Evolutionary conservation across 1,139 yeast genomes (phyloP).

Genomic region (Candida sp.): DNA sequence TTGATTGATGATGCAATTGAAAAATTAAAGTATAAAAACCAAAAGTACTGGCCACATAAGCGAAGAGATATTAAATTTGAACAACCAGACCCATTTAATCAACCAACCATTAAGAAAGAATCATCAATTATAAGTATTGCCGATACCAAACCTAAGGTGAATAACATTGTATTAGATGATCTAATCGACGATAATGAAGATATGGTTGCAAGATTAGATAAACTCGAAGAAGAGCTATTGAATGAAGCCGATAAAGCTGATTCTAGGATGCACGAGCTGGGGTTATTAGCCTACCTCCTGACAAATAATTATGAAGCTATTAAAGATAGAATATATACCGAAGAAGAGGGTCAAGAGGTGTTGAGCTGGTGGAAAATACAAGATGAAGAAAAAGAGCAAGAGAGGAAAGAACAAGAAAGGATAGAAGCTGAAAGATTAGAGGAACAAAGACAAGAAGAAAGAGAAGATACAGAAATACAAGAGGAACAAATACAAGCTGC

Average conservation of each 20-base stretch:
- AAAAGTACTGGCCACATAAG: background rate
- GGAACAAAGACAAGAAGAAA: slow-evolving; percentile 10
- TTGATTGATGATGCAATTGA: background rate
- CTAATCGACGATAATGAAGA: background rate
- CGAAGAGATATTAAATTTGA: background rate
- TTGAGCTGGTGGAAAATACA: slow-evolving; percentile 24
- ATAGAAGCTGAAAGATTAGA: slow-evolving; percentile 12
- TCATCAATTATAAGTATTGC: background rate
- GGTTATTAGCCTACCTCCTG: slow-evolving; percentile 1
- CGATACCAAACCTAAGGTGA: background rate
- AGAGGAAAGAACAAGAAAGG: slow-evolving; percentile 9
- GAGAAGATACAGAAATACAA: slow-evolving; percentile 8
- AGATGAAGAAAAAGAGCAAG: slow-evolving; percentile 16
- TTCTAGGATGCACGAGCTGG: slow-evolving; percentile 2
- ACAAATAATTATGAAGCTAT: slow-evolving; percentile 4
- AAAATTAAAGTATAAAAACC: background rate
- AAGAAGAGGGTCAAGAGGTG: slow-evolving; percentile 29
- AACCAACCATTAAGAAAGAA: background rate
- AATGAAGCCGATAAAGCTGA: slow-evolving; percentile 3
- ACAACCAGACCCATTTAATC: background rate
- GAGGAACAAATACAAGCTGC: slow-evolving; percentile 12
- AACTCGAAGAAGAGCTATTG: slow-evolving; percentile 1
- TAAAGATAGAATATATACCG: slow-evolving; percentile 12
- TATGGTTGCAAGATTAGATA: background rate
- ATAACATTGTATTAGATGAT: background rate